Evolutionary conservation across 2,329 filamentous ascomycete species (phyloP).

Genomic region (Cordyceps javanica): DNA sequence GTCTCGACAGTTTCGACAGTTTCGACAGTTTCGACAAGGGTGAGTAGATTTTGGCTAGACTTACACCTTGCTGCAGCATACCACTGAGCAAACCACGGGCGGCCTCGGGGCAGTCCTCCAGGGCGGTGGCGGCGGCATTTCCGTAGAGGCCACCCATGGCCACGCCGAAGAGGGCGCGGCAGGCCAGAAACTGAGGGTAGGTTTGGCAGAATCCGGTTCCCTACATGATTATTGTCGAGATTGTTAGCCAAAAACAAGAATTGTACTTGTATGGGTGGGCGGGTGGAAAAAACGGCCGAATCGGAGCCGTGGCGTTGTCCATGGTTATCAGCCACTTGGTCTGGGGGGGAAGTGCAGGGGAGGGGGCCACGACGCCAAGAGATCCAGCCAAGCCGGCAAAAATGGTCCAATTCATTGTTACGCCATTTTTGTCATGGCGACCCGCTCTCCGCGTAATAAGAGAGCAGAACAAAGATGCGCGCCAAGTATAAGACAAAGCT

Average conservation of each 20-base stretch:
- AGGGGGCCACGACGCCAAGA: slow-evolving; percentile 6
- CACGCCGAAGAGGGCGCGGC: slow-evolving; percentile 68
- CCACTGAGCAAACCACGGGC: slow-evolving; percentile 69
- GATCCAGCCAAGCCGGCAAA: slow-evolving; percentile 4
- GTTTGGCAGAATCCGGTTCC: slow-evolving; percentile 63
- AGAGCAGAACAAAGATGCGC: background rate
- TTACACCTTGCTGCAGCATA: slow-evolving; percentile 64
- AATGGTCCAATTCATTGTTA: too few relatives aligned
- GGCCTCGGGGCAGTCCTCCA: slow-evolving; percentile 65
- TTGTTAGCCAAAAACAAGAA: slow-evolving; percentile 4
- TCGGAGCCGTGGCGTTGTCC: slow-evolving; percentile 1
- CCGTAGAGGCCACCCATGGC: slow-evolving; percentile 80
- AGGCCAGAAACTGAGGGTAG: slow-evolving; percentile 66
- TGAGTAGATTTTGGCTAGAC: slow-evolving; percentile 15
- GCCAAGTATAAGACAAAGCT: background rate
- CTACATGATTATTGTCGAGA: slow-evolving; percentile 23
- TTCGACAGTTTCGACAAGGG: background rate
- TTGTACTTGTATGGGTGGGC: too few relatives aligned
- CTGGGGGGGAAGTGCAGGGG: too few relatives aligned
- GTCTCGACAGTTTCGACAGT: too few relatives aligned
- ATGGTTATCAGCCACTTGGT: background rate
- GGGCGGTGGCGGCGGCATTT: slow-evolving; percentile 70
- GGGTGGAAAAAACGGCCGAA: background rate
- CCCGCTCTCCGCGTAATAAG: slow-evolving; percentile 10
- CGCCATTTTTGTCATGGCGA: slow-evolving; percentile 1